Percentiles rank a stretch among this genome's conserved stretches.
phyloP scores from a whole-genome alignment of 1,139 yeast genomes.

The Zygosaccharomyces sapae region DNA sequence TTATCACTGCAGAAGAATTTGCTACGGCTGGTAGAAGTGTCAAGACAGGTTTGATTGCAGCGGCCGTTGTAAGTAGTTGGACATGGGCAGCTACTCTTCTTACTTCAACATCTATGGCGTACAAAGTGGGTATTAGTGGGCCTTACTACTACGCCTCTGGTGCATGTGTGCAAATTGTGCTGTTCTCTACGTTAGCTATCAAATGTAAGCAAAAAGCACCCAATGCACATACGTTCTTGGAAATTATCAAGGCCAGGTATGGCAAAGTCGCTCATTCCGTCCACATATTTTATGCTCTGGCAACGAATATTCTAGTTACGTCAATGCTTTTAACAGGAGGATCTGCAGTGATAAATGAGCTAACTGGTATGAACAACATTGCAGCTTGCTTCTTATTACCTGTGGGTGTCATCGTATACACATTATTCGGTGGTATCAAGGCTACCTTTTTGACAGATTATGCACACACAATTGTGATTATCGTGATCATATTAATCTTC shows the following conservation, averaged over 20 bases:
- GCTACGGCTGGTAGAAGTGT: constrained; percentile 85
- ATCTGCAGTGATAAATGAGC: constrained; percentile 67
- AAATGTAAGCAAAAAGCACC: constrained; percentile 71
- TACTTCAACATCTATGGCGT: constrained; percentile 73
- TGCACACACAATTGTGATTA: constrained; percentile 63
- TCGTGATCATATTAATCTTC: constrained; percentile 57
- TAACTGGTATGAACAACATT: constrained; percentile 78
- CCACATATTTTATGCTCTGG: constrained; percentile 71
- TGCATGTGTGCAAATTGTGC: constrained; percentile 62
- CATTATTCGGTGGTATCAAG: constrained; percentile 83
- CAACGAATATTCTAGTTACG: constrained; percentile 82
- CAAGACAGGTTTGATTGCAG: constrained; percentile 72
- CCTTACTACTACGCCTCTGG: constrained; percentile 74
- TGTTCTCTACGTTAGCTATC: constrained; percentile 70
- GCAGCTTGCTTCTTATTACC: constrained; percentile 83
- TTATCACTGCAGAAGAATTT: constrained; percentile 84
- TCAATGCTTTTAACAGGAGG: constrained; percentile 88
- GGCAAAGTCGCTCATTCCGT: constrained; percentile 67
- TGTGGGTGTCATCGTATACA: constrained; percentile 75
- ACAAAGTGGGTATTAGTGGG: constrained; percentile 72
- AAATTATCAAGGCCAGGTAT: constrained; percentile 62
- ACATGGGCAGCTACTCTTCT: constrained; percentile 89
- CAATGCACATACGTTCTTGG: constrained; percentile 71
- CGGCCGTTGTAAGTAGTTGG: constrained; percentile 90
- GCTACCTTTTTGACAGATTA: constrained; percentile 89